These are phyloP conservation scores for Paraphaeosphaeria sporulosa DNA, from an alignment of 2,329 filamentous ascomycete species.

Conservation along the genomic window DNA sequence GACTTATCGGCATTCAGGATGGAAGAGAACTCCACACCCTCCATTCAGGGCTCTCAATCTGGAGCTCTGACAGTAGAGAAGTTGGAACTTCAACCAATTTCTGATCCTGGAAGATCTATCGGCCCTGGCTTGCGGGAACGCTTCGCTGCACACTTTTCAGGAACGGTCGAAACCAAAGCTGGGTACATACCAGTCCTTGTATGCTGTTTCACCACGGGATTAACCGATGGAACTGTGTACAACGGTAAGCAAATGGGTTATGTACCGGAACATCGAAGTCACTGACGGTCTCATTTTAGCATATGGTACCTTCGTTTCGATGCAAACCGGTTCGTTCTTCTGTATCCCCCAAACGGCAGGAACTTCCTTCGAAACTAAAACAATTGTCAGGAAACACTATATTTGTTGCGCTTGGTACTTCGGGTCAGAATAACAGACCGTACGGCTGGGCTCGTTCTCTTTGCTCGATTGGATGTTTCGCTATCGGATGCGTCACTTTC, in stretches of 20 bases:
- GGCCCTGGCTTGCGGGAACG: neutral
- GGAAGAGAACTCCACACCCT: neutral
- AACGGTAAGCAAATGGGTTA: constrained; percentile 6
- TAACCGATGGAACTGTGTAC: constrained; percentile 12
- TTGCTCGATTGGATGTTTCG: constrained; percentile 14
- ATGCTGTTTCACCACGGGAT: constrained; percentile 11
- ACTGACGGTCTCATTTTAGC: neutral
- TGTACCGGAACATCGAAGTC: neutral
- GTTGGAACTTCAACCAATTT: constrained; percentile 6
- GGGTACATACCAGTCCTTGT: constrained; percentile 10
- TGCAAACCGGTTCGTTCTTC: constrained; percentile 58
- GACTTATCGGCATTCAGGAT: neutral
- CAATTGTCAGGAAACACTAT: constrained; percentile 64
- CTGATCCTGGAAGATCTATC: neutral
- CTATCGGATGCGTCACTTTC: constrained; percentile 30
- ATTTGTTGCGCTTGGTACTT: constrained; percentile 67
- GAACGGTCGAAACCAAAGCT: constrained; percentile 3
- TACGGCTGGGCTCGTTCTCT: constrained; percentile 12
- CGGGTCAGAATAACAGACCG: constrained; percentile 48
- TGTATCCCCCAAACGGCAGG: neutral
- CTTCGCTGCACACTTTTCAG: constrained; percentile 1
- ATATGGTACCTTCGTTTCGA: constrained; percentile 53
- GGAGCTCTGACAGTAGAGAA: neutral
- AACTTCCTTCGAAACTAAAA: neutral
- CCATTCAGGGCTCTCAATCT: neutral